Percentiles rank a stretch among this genome's conserved stretches.
Conservation (phyloP, 129 eudicot genomes). For the Scalesia atractyloides region DNA sequence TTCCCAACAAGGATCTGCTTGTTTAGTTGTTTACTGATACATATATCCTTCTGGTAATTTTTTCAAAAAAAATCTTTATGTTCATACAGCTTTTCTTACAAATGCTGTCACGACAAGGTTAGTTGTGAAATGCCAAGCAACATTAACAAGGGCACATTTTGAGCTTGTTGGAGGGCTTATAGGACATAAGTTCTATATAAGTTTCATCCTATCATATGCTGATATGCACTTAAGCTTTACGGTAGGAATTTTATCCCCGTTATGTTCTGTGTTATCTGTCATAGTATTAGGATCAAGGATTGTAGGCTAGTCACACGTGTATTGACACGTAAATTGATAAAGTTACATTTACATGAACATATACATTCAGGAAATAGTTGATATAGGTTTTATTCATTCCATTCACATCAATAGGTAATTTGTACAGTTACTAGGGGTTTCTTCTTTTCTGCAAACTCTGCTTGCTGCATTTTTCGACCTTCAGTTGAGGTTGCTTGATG, state of each 20-base stretch:
- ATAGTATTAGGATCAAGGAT: background rate
- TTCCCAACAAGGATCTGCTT: background rate
- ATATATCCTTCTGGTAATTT: background rate
- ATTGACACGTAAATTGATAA: background rate
- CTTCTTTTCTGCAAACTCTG: conserved; percentile 12
- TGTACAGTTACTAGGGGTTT: background rate
- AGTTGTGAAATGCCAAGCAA: background rate
- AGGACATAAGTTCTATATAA: background rate
- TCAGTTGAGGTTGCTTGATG: background rate
- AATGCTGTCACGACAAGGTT: background rate
- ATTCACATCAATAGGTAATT: background rate
- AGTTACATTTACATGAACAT: background rate
- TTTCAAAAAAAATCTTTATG: background rate
- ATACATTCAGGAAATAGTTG: background rate
- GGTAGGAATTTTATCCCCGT: background rate
- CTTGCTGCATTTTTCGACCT: conserved; percentile 1
- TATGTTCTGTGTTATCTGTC: background rate
- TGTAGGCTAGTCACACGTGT: conserved; percentile 9
- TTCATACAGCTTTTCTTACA: background rate
- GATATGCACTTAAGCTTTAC: background rate
- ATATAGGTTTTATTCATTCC: background rate
- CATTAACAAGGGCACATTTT: background rate
- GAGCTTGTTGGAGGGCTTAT: conserved; percentile 18
- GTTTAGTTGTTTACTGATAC: background rate
- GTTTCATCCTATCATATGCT: background rate